Evolutionary conservation across 495 filamentous ascomycete genomes (phyloP).

Genomic region (Lepraria neglecta): DNA sequence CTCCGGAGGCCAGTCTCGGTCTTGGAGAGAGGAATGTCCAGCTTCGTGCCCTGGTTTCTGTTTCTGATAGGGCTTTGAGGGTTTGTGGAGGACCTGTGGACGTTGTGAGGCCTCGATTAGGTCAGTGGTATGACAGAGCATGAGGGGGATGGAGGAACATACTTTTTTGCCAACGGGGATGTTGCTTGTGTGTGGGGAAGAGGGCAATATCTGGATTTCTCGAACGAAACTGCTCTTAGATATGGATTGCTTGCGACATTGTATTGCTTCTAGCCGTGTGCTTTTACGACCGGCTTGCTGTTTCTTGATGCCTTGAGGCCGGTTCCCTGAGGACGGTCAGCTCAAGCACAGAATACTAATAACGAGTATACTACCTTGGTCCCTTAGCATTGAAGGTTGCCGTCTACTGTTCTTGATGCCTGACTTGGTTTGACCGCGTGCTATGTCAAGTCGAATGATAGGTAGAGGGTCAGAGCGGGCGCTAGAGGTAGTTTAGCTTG

Average conservation of each 20-base stretch:
- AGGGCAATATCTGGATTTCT: constrained; percentile 14
- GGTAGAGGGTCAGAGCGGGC: too few species aligned
- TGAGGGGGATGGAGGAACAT: too few species aligned
- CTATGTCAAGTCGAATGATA: constrained; percentile 15
- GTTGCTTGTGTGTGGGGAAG: constrained; percentile 20
- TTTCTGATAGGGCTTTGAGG: too few species aligned
- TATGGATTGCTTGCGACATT: constrained; percentile 17
- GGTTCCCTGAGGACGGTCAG: constrained; percentile 19
- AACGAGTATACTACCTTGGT: background rate
- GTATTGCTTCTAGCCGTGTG: constrained; percentile 20
- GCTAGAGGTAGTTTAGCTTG: too few species aligned
- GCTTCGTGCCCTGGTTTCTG: too few species aligned
- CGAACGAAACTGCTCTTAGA: constrained; percentile 16
- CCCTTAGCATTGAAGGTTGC: too few species aligned
- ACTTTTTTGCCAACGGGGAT: background rate
- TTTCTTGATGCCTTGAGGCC: constrained; percentile 21
- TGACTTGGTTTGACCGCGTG: constrained; percentile 3
- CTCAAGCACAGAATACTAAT: background rate
- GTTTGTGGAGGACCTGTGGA: too few species aligned
- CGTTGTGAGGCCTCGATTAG: too few species aligned
- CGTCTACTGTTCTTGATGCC: too few species aligned
- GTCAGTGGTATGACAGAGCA: too few species aligned
- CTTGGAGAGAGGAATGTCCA: too few species aligned
- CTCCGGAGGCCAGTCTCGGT: too few species aligned
- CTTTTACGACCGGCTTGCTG: constrained; percentile 22